Percentiles rank a stretch among this genome's conserved stretches.
phyloP scores from a whole-genome alignment of 768 basidiomycete species.

The Tricholoma saponaceum region DNA sequence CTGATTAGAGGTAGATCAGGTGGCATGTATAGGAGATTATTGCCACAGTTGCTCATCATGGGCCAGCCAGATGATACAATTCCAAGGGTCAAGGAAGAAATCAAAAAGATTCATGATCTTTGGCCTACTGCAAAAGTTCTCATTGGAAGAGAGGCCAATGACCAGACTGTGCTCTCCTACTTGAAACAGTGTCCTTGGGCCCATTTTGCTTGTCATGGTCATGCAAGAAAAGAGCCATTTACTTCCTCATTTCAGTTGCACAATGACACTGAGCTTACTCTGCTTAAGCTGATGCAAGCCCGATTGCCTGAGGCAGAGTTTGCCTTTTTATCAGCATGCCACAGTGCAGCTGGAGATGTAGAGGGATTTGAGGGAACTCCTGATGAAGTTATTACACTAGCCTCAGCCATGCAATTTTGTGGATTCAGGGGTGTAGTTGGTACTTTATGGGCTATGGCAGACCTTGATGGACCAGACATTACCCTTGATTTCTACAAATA shows the following conservation, averaged over 20 bases:
- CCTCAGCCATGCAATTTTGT: no score
- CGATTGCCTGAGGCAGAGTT: no score
- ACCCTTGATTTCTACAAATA: background rate
- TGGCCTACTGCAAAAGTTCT: background rate
- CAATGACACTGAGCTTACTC: no score
- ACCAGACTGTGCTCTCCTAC: background rate
- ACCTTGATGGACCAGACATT: background rate
- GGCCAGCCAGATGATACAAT: background rate
- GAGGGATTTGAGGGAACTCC: no score
- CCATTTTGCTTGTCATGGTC: slow-evolving; percentile 1
- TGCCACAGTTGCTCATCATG: background rate
- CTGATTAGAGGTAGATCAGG: background rate
- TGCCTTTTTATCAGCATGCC: no score
- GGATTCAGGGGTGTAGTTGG: no score
- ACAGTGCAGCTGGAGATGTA: no score
- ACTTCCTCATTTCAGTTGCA: background rate
- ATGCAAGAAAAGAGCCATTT: background rate
- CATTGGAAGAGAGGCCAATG: background rate
- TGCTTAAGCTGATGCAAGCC: no score
- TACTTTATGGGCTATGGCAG: slow-evolving; percentile 10
- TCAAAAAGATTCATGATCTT: background rate
- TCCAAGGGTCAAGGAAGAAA: background rate
- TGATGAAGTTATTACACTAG: no score
- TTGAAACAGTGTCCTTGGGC: background rate
- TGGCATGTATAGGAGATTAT: background rate